Conservation (phyloP, 2,329 filamentous ascomycete genomes). For the Geoglossum cookeanum region DNA sequence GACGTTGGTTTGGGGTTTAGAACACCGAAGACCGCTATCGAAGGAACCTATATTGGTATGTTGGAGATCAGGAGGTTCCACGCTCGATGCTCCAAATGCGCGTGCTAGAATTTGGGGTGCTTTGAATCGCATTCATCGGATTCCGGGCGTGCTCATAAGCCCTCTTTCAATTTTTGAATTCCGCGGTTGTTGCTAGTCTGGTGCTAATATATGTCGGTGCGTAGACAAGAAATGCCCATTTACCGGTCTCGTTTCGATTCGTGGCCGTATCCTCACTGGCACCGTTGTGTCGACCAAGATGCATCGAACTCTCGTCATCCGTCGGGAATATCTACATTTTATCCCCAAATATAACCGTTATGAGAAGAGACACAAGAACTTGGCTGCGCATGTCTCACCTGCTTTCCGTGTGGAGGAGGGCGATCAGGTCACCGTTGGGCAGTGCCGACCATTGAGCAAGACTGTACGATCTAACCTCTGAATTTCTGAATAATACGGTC, state of each 20-base stretch:
- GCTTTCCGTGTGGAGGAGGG: conserved; percentile 99
- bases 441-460: conserved; percentile 98
- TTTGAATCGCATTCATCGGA: not conserved
- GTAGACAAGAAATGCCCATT: conserved; percentile 99
- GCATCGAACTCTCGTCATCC: conserved; percentile 99
- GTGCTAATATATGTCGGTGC: conserved; percentile 10
- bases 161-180: not conserved
- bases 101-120: not conserved
- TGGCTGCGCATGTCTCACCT: conserved; percentile 94
- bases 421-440: conserved; percentile 97
- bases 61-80: not conserved
- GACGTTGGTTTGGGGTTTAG: conserved; percentile 98
- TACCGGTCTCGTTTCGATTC: conserved; percentile 97
- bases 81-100: not conserved
- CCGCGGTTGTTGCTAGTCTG: not conserved
- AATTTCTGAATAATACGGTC: not conserved
- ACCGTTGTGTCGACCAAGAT: conserved; percentile 99
- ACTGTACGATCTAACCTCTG: conserved; percentile 50
- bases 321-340: conserved; percentile 99
- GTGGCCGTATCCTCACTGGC: conserved; percentile 98
- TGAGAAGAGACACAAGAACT: conserved; percentile 99
- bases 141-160: not conserved
- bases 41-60: conserved; percentile 96
- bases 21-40: conserved; percentile 96
- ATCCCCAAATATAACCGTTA: conserved; percentile 99